Evolutionary conservation across 352 stramenopile species (phyloP).

Genomic region (Globisporangium middletonii): DNA sequence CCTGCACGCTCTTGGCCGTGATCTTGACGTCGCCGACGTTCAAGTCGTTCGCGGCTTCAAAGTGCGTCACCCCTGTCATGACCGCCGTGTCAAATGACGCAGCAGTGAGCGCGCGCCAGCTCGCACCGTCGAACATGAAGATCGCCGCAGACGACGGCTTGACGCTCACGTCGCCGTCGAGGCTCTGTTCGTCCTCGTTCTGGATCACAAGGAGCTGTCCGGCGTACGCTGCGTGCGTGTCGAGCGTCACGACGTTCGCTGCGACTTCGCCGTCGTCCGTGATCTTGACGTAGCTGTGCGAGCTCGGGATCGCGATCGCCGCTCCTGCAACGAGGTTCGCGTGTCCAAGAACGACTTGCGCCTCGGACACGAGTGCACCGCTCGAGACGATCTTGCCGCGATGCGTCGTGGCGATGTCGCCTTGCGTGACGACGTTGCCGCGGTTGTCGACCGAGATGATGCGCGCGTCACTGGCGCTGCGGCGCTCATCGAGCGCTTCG

Average conservation of each 20-base stretch:
- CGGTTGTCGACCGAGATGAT: conserved; percentile 41
- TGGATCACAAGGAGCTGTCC: conserved; percentile 72
- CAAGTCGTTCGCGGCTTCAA: conserved; percentile 62
- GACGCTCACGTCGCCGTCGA: conserved; percentile 45
- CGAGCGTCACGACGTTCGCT: conserved; percentile 35
- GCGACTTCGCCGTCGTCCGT: conserved; percentile 33
- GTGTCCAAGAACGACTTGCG: conserved; percentile 45
- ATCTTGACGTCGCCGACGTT: conserved; percentile 72
- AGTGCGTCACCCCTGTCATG: conserved; percentile 48
- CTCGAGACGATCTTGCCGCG: conserved; percentile 41
- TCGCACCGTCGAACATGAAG: conserved; percentile 57
- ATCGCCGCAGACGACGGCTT: conserved; percentile 46
- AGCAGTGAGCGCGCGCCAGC: conserved; percentile 60
- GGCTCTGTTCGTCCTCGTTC: conserved; percentile 57
- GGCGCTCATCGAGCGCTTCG: conserved; percentile 20
- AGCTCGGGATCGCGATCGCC: conserved; percentile 41
- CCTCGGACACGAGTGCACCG: conserved; percentile 44
- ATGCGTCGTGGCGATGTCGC: conserved; percentile 40
- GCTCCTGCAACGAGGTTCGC: conserved; percentile 29
- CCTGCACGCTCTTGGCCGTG: conserved; percentile 57
- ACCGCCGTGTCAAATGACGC: conserved; percentile 58
- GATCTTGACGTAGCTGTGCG: conserved; percentile 68
- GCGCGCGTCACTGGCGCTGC: conserved; percentile 6
- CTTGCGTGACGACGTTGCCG: conserved; percentile 37
- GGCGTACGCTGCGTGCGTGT: conserved; percentile 27